Base-by-base conservation (phyloP, 495 filamentous ascomycete genomes). In the Chaetomium fimeti region DNA sequence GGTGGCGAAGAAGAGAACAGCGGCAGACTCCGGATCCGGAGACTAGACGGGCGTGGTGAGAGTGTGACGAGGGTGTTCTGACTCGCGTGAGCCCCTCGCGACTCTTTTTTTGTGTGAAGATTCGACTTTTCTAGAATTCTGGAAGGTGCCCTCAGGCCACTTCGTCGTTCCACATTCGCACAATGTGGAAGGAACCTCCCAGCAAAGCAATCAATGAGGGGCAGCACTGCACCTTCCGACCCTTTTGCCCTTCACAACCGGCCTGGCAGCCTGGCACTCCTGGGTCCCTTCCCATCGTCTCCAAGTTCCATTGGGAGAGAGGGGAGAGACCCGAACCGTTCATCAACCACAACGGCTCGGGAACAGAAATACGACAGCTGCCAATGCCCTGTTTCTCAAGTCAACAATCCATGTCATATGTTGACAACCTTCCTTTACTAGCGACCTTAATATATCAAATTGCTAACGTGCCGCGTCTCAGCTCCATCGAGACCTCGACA, bases 1-100 rank as follows among this genome's bases (percentile, higher is more conserved):
- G 28, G 62, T 64, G 62, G 62, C 55, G 43, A 64, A 27, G 9
- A 25, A 8, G 3, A 22, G 18, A 36, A 36, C 5, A 9, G 32
- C 32, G 32, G 32, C 32, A 36, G 12, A 36, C 32, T 36, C 32
- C 12, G 8, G 3, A 36, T 36, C 32, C 32, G 32, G 12, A 36
- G 32, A 36, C 32, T 36, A 7, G 29, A 3, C 7, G 29, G 29
- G 32, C 12, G 32, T 36, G 7, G 32, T 5, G 32, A 36, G 32
- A 36, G 8, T 36, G 53, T 38, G 53, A 18, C 5, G 15, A 36
- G 29, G 7, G 38, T 24, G 53, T 13, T 13, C 53, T 15, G 29
- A 53, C 25, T 29, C 25, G 13, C 6, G 18, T 8, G 32, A 36
- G 8, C 45, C 9, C n/a, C n/a, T 49, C n/a, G n/a, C 45, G 20